These are phyloP conservation scores for Backusella psychrophila DNA, from an alignment of 192 early-diverging fungal species.

Conservation along the genomic window DNA sequence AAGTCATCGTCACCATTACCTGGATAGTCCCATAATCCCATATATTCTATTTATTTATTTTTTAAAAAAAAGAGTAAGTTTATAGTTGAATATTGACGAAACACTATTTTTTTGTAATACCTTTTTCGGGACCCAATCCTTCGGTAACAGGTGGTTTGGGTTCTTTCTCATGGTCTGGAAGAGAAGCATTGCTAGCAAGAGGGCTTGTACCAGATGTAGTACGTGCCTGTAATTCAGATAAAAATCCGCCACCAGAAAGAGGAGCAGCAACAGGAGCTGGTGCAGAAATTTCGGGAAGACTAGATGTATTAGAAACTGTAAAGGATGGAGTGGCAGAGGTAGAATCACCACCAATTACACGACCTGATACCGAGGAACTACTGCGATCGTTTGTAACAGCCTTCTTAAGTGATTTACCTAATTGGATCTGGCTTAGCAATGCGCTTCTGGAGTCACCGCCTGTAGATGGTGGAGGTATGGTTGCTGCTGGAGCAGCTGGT, in stretches of 20 bases:
- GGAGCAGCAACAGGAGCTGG: conserved; percentile 21
- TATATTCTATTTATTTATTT: conserved; percentile 16
- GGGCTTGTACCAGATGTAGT: conserved; percentile 21
- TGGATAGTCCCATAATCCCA: conserved; percentile 42
- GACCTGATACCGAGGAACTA: conserved; percentile 34
- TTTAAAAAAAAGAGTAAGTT: neutral
- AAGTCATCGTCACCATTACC: conserved; percentile 40
- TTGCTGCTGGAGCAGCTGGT: conserved; percentile 9
- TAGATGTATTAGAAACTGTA: neutral
- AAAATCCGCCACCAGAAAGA: conserved; percentile 51
- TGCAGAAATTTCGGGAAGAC: neutral
- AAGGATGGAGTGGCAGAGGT: neutral
- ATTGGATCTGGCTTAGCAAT: conserved; percentile 70
- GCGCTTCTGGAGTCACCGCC: conserved; percentile 42
- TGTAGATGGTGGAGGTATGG: conserved; percentile 6
- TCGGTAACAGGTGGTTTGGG: neutral
- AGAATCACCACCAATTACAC: conserved; percentile 20
- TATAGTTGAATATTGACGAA: neutral
- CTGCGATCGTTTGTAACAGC: conserved; percentile 67
- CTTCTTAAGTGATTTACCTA: conserved; percentile 59
- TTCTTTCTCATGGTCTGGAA: neutral
- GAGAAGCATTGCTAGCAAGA: neutral
- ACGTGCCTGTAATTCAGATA: conserved; percentile 58
- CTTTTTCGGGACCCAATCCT: conserved; percentile 11
- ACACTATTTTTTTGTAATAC: neutral